Evolutionary conservation across 179 eudicot genomes (phyloP).

Genomic region (Silene coronaria): DNA sequence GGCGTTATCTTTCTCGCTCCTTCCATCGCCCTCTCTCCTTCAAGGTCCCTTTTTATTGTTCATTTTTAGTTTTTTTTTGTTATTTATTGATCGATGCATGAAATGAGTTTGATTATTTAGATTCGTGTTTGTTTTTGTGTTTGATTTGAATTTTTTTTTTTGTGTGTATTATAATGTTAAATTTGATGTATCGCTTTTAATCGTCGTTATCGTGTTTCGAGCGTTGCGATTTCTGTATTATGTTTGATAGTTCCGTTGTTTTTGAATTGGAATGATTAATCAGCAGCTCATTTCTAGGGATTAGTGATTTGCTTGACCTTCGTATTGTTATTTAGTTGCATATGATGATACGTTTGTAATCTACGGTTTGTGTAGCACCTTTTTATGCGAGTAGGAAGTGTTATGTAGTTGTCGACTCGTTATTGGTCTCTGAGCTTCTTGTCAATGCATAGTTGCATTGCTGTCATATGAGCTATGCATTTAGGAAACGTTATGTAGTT

Average conservation of each 20-base stretch:
- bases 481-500: not conserved
- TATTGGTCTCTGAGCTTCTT: not conserved
- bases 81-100: not conserved
- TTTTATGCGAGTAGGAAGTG: not conserved
- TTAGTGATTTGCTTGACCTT: not conserved
- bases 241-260: not conserved
- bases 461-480: not conserved
- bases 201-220: not conserved
- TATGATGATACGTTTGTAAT: not conserved
- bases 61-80: not conserved
- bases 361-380: not conserved
- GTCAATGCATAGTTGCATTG: not conserved
- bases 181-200: too few species aligned
- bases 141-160: not conserved
- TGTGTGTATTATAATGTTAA: not conserved
- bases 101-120: not conserved
- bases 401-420: not conserved
- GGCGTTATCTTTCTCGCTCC: conserved; percentile 54
- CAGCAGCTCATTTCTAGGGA: not conserved
- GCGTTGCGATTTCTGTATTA: not conserved
- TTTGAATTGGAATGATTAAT: not conserved
- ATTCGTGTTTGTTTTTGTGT: not conserved
- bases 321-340: not conserved
- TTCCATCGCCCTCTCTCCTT: conserved; percentile 28
- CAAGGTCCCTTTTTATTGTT: conserved; percentile 37